A percentile compares a stretch with the other conserved stretches of the same genome.
phyloP scores from a whole-genome alignment of 441 rosid genomes.

The Gossypium laxum region DNA sequence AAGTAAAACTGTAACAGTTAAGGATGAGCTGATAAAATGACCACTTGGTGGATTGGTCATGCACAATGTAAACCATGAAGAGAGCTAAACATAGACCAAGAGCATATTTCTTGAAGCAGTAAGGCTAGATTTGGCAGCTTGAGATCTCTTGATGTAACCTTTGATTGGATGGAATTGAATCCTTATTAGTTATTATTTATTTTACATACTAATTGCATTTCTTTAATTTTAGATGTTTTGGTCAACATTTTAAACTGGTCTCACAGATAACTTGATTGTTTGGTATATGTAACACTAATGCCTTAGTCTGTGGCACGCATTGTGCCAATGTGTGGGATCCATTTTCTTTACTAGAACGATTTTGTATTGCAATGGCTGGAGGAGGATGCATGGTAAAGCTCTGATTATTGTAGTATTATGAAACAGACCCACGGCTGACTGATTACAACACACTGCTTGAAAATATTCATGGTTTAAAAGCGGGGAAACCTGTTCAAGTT shows the following conservation, averaged over 20 bases:
- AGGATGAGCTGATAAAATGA: neutral
- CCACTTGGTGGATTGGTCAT: neutral
- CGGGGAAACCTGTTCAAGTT: slow-evolving; percentile 75
- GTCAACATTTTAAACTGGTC: neutral
- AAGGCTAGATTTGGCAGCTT: neutral
- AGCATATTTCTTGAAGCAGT: neutral
- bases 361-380: slow-evolving; percentile 2
- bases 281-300: neutral
- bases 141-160: neutral
- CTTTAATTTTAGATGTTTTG: neutral
- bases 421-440: slow-evolving; percentile 89
- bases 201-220: neutral
- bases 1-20: neutral
- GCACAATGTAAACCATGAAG: neutral
- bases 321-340: neutral
- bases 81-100: neutral
- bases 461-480: slow-evolving; percentile 65
- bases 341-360: slow-evolving; percentile 8
- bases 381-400: slow-evolving; percentile 13
- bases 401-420: slow-evolving; percentile 26
- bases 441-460: slow-evolving; percentile 81
- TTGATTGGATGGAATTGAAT: neutral
- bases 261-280: neutral
- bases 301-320: neutral
- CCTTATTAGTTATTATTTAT: neutral